Conservation (phyloP, 2,329 filamentous ascomycete species). For the Ophiocordyceps camponoti-saundersi region DNA sequence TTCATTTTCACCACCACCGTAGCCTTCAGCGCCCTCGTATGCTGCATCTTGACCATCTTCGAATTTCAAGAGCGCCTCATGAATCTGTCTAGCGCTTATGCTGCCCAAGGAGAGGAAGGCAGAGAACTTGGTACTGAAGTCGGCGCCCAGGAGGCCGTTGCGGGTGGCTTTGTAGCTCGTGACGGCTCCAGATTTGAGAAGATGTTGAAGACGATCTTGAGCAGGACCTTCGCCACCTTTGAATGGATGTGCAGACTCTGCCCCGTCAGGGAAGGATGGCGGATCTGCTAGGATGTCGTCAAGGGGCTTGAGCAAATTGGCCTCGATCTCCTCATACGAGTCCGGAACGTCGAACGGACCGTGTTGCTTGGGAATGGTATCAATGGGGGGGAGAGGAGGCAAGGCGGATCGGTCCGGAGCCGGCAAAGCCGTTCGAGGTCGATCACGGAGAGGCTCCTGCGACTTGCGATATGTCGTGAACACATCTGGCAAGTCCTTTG, state of each 20-base stretch:
- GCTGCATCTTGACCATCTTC: constrained; percentile 41
- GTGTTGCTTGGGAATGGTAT: constrained; percentile 37
- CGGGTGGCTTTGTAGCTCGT: constrained; percentile 51
- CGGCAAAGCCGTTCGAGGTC: constrained; percentile 40
- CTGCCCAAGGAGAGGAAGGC: constrained; percentile 57
- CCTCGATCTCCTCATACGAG: constrained; percentile 32
- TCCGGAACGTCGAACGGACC: constrained; percentile 47
- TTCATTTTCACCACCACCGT: constrained; percentile 52
- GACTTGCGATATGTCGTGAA: constrained; percentile 62
- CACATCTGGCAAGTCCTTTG: constrained; percentile 50
- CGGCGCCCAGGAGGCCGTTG: constrained; percentile 51
- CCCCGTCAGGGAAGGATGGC: constrained; percentile 33
- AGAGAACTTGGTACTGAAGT: constrained; percentile 63
- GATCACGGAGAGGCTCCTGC: constrained; percentile 51
- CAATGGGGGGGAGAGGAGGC: constrained; percentile 35
- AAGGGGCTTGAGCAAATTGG: constrained; percentile 40
- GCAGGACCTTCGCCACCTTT: constrained; percentile 48
- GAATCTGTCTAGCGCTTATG: constrained; percentile 56
- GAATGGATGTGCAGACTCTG: constrained; percentile 47
- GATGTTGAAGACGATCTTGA: constrained; percentile 37
- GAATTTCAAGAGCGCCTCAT: constrained; percentile 47
- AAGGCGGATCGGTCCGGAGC: constrained; percentile 31
- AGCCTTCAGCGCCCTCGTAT: constrained; percentile 31
- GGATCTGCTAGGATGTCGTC: constrained; percentile 29
- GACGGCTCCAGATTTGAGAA: constrained; percentile 44